These are phyloP conservation scores for Carex kokanica DNA, from an alignment of 176 grass and related monocot species.

Conservation along the genomic window DNA sequence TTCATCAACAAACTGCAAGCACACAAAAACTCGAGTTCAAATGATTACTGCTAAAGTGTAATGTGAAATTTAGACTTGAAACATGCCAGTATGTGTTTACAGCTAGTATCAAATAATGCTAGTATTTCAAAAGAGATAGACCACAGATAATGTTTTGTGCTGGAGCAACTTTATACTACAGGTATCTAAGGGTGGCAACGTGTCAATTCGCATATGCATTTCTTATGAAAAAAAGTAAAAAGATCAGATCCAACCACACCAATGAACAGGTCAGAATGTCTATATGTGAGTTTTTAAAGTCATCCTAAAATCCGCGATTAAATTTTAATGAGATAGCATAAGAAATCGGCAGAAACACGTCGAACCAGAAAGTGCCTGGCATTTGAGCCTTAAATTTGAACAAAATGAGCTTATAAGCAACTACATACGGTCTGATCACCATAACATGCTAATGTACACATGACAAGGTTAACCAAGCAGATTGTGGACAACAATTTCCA, in stretches of 20 bases:
- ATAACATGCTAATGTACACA: background rate
- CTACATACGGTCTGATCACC: background rate
- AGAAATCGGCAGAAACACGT: no score
- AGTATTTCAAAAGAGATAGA: background rate
- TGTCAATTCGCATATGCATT: background rate
- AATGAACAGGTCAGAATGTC: background rate
- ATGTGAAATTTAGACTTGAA: background rate
- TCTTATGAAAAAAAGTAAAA: background rate
- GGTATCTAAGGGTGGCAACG: background rate
- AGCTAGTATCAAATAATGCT: no score
- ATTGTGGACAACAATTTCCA: background rate
- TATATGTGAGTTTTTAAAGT: background rate
- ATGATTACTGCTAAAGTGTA: background rate
- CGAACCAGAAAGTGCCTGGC: no score
- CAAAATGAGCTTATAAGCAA: background rate
- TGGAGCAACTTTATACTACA: background rate
- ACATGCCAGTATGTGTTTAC: background rate
- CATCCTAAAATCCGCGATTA: background rate
- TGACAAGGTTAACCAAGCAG: background rate
- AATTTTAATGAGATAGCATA: background rate
- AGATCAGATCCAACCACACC: background rate
- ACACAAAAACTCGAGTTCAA: background rate
- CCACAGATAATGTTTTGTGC: background rate
- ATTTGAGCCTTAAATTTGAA: background rate
- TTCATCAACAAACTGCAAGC: constrained; percentile 79